phyloP scores from a whole-genome alignment of 257 asterid genomes.

The Solanum gracilifrons region DNA sequence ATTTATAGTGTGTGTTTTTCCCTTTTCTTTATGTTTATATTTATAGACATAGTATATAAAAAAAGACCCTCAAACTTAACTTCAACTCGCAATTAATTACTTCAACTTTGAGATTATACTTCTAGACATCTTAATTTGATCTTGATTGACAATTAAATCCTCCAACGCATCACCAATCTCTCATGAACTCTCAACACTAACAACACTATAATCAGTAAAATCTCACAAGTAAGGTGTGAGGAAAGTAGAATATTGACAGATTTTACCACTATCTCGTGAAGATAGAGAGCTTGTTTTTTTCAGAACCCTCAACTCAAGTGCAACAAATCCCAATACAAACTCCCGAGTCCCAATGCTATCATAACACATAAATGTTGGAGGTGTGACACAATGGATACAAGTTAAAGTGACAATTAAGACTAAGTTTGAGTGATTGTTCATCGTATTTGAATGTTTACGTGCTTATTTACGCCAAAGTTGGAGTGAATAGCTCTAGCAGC shows the following conservation, averaged over 20 bases:
- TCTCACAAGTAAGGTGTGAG: background rate
- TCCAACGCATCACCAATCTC: too few relatives aligned
- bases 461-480: background rate
- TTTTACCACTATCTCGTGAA: fast-evolving
- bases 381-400: background rate
- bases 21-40: background rate
- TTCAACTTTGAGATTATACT: background rate
- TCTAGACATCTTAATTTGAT: background rate
- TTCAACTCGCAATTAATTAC: background rate
- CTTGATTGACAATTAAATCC: background rate
- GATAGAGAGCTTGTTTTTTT: too few relatives aligned
- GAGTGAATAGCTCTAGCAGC: too few relatives aligned
- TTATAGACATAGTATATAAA: too few relatives aligned
- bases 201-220: too few relatives aligned
- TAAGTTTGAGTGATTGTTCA: too few relatives aligned
- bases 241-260: fast-evolving
- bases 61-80: background rate
- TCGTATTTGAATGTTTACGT: too few relatives aligned
- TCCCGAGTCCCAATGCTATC: background rate
- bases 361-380: background rate
- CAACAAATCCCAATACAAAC: background rate
- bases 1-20: background rate
- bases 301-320: fast-evolving
- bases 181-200: too few relatives aligned
- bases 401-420: background rate